Evolutionary conservation across 2,329 filamentous ascomycete species (phyloP).

Genomic region (Scorias spongiosa): DNA sequence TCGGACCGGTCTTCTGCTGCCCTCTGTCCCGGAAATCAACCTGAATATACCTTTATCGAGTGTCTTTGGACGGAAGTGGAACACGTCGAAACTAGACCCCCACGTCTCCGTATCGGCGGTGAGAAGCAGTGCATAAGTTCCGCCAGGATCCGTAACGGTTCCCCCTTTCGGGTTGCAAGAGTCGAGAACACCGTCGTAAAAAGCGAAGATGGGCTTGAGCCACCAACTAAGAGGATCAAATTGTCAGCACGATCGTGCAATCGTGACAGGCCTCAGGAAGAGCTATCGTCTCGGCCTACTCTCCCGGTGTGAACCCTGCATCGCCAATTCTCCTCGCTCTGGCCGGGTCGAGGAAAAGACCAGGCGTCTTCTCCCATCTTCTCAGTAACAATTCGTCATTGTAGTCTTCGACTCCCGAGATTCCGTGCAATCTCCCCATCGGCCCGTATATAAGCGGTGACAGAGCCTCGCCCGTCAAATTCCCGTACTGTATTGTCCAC

Average conservation of each 20-base stretch:
- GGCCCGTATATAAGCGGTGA: conserved; percentile 27
- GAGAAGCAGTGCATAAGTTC: conserved; percentile 32
- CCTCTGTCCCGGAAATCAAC: conserved; percentile 26
- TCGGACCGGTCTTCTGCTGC: conserved; percentile 27
- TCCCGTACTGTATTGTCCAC: conserved; percentile 26
- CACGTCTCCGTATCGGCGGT: conserved; percentile 25
- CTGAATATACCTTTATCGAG: conserved; percentile 29
- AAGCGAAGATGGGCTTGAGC: conserved; percentile 33
- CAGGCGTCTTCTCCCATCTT: conserved; percentile 18
- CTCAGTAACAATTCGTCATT: conserved; percentile 22
- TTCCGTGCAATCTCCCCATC: conserved; percentile 28
- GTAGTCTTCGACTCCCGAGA: conserved; percentile 23
- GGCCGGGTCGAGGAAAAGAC: conserved; percentile 17
- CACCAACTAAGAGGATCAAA: conserved; percentile 27
- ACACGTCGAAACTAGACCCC: conserved; percentile 16
- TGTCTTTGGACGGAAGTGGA: conserved; percentile 26
- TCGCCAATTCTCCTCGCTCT: conserved; percentile 23
- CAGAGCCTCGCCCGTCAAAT: conserved; percentile 18
- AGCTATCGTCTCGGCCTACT: conserved; percentile 19
- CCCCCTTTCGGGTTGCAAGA: conserved; percentile 25
- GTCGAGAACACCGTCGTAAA: conserved; percentile 33
- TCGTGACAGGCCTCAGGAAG: background rate
- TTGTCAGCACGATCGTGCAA: background rate
- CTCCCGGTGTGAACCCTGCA: conserved; percentile 31
- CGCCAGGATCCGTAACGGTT: conserved; percentile 26